These are phyloP conservation scores for Globisporangium solare DNA, from an alignment of 352 stramenopile species.

Conservation along the genomic window DNA sequence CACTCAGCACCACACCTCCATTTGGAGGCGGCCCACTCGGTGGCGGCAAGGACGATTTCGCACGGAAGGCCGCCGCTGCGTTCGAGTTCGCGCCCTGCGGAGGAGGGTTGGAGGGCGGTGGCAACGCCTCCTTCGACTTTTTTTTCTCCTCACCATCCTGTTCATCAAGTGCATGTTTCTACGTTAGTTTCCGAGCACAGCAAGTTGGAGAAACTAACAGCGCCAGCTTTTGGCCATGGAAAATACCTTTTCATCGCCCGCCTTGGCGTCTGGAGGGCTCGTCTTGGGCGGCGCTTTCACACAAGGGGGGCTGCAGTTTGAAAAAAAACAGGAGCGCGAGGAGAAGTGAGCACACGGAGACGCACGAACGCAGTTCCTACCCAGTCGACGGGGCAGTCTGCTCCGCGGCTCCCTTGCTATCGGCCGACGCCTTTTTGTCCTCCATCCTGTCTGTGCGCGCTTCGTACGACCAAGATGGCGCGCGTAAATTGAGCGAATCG, in stretches of 20 bases:
- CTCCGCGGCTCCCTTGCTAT: constrained; percentile 21
- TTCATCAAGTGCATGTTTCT: too few relatives aligned
- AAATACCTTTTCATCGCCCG: constrained; percentile 9
- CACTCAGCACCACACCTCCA: constrained; percentile 35
- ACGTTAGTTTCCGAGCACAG: too few relatives aligned
- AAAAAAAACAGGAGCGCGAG: neutral
- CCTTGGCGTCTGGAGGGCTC: constrained; percentile 34
- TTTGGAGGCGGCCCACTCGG: constrained; percentile 55
- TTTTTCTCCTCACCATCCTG: constrained; percentile 35
- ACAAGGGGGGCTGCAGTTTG: constrained; percentile 13
- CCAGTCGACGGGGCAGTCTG: constrained; percentile 9
- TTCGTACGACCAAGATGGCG: neutral
- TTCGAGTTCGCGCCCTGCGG: constrained; percentile 43
- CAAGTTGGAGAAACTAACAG: neutral
- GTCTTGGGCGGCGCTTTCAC: constrained; percentile 36
- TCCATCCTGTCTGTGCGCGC: constrained; percentile 15
- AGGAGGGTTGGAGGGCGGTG: constrained; percentile 61
- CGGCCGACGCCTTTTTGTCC: constrained; percentile 27
- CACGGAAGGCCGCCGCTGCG: constrained; percentile 58
- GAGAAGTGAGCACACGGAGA: too few relatives aligned
- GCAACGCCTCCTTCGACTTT: constrained; percentile 49
- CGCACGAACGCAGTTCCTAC: constrained; percentile 13
- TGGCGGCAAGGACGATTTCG: constrained; percentile 54
- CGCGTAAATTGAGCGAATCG: neutral
- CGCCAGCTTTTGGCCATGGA: neutral